Percentiles rank a stretch among this genome's conserved stretches.
Conservation (phyloP, 176 grass and related monocot species). For the Eleusine indica region DNA sequence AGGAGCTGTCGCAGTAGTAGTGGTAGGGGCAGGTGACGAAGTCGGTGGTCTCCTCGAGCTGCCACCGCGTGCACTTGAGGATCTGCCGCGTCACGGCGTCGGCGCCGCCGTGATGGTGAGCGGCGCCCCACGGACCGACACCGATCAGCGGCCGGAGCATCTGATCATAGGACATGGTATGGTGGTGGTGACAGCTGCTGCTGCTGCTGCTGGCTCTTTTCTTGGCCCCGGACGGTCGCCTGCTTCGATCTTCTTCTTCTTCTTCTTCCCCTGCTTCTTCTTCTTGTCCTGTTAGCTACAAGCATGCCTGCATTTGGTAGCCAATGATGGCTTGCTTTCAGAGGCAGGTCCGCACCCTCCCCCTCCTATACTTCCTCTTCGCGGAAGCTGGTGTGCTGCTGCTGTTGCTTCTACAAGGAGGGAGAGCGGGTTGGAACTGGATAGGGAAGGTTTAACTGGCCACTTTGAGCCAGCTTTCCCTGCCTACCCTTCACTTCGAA, state of each 20-base stretch:
- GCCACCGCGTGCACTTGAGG: constrained; percentile 96
- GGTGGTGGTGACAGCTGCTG: not conserved
- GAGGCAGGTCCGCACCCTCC: constrained; percentile 40
- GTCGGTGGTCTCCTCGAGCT: constrained; percentile 92
- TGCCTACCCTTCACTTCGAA: constrained; percentile 48
- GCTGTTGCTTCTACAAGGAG: constrained; percentile 65
- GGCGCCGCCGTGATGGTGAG: constrained; percentile 19
- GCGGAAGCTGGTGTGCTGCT: constrained; percentile 64
- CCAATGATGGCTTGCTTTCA: constrained; percentile 50
- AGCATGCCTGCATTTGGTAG: constrained; percentile 60
- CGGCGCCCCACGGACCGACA: constrained; percentile 35
- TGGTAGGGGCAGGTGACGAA: constrained; percentile 93
- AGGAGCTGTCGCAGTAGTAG: constrained; percentile 97
- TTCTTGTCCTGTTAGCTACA: constrained; percentile 52
- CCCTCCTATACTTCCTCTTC: constrained; percentile 38
- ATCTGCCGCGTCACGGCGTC: constrained; percentile 65
- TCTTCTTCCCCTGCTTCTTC: constrained; percentile 31
- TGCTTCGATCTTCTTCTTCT: not conserved
- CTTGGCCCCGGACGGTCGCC: not conserved
- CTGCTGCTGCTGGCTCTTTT: not conserved
- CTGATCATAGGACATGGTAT: constrained; percentile 61
- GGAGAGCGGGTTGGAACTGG: constrained; percentile 40
- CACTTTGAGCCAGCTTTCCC: constrained; percentile 3
- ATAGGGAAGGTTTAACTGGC: constrained; percentile 80
- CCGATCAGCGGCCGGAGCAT: constrained; percentile 48